These are phyloP conservation scores for Phytophthora ramorum DNA, from an alignment of 352 stramenopile genomes.

Conservation along the genomic window DNA sequence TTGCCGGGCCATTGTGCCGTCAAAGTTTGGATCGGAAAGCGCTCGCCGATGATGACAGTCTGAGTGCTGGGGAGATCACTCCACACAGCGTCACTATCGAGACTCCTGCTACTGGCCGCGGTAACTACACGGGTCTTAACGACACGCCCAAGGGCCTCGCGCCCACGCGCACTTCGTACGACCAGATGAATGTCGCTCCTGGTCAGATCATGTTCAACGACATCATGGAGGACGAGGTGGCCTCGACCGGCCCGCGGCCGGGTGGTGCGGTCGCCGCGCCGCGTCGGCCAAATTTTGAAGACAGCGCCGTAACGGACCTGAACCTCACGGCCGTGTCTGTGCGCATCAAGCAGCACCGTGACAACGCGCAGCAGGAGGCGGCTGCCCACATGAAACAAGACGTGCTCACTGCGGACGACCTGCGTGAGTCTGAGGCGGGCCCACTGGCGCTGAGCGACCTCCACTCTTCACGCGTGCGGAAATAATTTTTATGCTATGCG, in stretches of 20 bases:
- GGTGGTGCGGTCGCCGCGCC: constrained; percentile 6
- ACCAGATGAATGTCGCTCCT: constrained; percentile 25
- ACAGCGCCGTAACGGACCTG: constrained; percentile 46
- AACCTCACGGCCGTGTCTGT: constrained; percentile 63
- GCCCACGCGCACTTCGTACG: constrained; percentile 20
- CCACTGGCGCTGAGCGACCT: constrained; percentile 59
- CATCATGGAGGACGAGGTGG: constrained; percentile 64
- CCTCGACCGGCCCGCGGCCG: constrained; percentile 15
- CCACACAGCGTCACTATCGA: constrained; percentile 38
- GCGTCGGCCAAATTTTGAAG: constrained; percentile 27
- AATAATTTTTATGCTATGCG: constrained; percentile 8
- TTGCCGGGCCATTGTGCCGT: constrained; percentile 54
- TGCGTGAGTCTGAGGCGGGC: constrained; percentile 48
- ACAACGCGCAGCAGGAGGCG: constrained; percentile 38
- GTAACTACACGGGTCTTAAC: constrained; percentile 38
- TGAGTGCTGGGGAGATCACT: constrained; percentile 30
- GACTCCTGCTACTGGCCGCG: constrained; percentile 32
- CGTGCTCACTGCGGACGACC: constrained; percentile 60
- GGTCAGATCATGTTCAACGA: constrained; percentile 67
- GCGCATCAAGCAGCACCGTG: constrained; percentile 59
- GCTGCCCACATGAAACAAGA: constrained; percentile 40
- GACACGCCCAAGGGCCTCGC: constrained; percentile 36
- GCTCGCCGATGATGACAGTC: constrained; percentile 28
- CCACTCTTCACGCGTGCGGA: constrained; percentile 35
- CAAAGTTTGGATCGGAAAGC: constrained; percentile 56